Base-by-base conservation (phyloP, 441 rosid genomes). In the Syzygium malaccense region DNA sequence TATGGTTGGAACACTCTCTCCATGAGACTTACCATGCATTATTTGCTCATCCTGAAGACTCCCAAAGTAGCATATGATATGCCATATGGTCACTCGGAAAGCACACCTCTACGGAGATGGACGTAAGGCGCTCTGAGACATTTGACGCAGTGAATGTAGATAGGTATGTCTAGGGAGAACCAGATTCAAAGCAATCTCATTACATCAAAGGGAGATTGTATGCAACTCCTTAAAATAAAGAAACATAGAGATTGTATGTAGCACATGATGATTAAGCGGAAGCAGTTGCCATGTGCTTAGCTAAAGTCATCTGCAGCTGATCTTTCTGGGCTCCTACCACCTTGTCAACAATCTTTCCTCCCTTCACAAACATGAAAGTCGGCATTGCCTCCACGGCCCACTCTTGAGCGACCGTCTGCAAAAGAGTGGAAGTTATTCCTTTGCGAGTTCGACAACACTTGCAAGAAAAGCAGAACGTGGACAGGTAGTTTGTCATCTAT, bases 341-440 rank as follows among this genome's bases (percentile, higher is more conserved):
- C 92, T 93, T 96, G 94, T 94, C 96, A 90, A 98, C 91, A 88
- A 94, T 92, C 93, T 92, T 95, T 45, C 98, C 98, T 75, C 93
- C 97, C 87, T 94, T 98, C 88, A 96, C 89, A 90, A 96, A 94
- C 91, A 98, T 93, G 91, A 97, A 96, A 13, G 98, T 96, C 26
- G 98, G 99, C 98, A 98, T 97, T 7, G 99, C 92, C 90, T 97
- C 96, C 89, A 98, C 96, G 14, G 93, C 96, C 96, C 98, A 97
- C 32, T 97, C 98, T 55, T 94, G 89, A 25, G 99, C 96, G 68
- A 98, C 98, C 4, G 94, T 85, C 98, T 97, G 94, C 91, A 88
- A 85, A 86, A 88, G 58, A 87, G 30, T 0, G 20, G 20, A 26
- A 20, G 28, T 54, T 37, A 32, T 55, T 4, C 11, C 87, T 85